Percentiles rank a stretch among this genome's conserved stretches.
phyloP scores from a whole-genome alignment of 768 basidiomycete genomes.

The Tubosaeta brunneosetosa region DNA sequence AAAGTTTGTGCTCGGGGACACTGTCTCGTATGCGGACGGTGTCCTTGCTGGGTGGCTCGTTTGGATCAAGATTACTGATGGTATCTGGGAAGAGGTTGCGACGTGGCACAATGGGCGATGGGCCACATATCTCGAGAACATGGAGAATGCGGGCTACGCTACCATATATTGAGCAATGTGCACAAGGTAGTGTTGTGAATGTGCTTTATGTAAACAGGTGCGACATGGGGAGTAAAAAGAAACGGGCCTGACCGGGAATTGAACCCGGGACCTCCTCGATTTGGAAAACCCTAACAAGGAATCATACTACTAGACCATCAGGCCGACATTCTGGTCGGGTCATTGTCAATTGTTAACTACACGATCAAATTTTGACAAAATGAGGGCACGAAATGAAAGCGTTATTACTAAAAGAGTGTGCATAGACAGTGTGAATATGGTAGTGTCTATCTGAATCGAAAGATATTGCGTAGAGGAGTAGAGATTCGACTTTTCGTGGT shows the following conservation, averaged over 20 bases:
- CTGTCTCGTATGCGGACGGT: conserved; percentile 34
- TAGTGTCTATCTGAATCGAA: conserved; percentile 24
- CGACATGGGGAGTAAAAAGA: background rate
- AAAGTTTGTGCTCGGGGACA: conserved; percentile 34
- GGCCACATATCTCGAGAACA: conserved; percentile 29
- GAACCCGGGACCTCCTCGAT: conserved; percentile 60
- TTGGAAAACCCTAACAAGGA: conserved; percentile 45
- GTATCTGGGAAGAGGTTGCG: conserved; percentile 32
- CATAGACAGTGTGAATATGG: conserved; percentile 7
- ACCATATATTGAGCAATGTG: background rate
- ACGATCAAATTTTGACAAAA: background rate
- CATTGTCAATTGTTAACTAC: background rate
- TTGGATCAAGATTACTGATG: conserved; percentile 32
- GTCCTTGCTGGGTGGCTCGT: conserved; percentile 30
- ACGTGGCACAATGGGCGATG: conserved; percentile 39
- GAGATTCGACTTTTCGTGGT: conserved; percentile 24
- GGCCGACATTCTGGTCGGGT: conserved; percentile 23
- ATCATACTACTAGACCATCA: conserved; percentile 54
- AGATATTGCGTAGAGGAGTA: conserved; percentile 29
- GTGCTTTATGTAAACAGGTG: too few relatives aligned
- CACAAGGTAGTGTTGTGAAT: background rate
- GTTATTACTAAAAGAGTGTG: conserved; percentile 9
- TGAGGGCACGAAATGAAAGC: background rate
- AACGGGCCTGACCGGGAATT: conserved; percentile 52
- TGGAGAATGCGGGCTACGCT: conserved; percentile 31